Evolutionary conservation across 2,329 filamentous ascomycete genomes (phyloP), one percentile per base, ranked within the genome.

Genomic region (Diaporthe eres): DNA sequence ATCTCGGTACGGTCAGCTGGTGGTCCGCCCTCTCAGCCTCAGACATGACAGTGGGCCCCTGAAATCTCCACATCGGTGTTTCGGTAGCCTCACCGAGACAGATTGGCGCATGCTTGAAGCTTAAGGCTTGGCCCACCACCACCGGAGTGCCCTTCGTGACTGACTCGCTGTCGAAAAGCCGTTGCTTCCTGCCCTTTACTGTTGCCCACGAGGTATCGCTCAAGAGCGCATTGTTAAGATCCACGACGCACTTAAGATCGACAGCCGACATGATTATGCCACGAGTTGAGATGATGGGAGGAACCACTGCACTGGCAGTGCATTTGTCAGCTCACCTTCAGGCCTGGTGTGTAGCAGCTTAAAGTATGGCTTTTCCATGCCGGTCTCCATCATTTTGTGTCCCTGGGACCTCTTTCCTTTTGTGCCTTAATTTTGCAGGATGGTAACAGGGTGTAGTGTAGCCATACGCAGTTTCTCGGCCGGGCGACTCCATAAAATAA

Each of bases 1-100:
- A 55, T 70, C 47, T 70, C 31, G 65, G n/a, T 53, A 22, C 47
- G 65, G 60, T 47, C 39, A 65, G 60, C 60, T 65, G 61, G 34
- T 55, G 65, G 49, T 15, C 65, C 65, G 49, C 49, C 49, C 49
- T 68, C 22, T 25, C 19, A 25, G 47, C 65, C 44, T 70, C 65
- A 65, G 42, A 65, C 60, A 55, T 22, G 65, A 42, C 15, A 17
- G 65, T 31, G 49, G 42, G 42, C 65, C 65, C 49, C 65, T 70
- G 65, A 31, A 47, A 70, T 70, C 65, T 70, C 65, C 65, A 70
- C 65, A 55, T 55, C n/a, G 65, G 65, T 55, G 65, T 70, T 70
- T 70, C 65, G 65, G 49, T 42, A 55, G 65, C 34, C 65, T 55
- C 65, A 70, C 49, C 47, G 65, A 70, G 65, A 70, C 65, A 70